A percentile compares a stretch with the other conserved stretches of the same genome.
These are phyloP conservation scores for Suillus tomentosus DNA, from an alignment of 768 basidiomycete species.

Conservation along the genomic window DNA sequence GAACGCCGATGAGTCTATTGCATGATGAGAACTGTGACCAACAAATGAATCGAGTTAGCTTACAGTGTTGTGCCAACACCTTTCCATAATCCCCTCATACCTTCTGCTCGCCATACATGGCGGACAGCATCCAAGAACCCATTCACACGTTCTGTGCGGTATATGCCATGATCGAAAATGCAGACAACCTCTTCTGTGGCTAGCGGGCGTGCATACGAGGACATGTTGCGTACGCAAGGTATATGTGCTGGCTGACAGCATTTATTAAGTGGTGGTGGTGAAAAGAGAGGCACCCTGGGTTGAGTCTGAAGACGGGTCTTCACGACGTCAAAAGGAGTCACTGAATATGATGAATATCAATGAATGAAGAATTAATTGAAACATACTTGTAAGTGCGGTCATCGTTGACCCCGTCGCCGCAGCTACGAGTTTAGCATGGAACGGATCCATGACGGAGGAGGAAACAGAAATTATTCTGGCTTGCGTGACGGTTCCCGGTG, in stretches of 20 bases:
- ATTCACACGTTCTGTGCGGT: conserved; percentile 70
- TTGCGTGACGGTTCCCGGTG: neutral
- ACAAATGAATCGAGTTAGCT: conserved; percentile 31
- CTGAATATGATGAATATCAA: conserved; percentile 44
- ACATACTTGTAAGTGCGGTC: conserved; percentile 80
- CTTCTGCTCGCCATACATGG: conserved; percentile 81
- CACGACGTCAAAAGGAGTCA: conserved; percentile 99
- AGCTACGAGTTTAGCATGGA: conserved; percentile 78
- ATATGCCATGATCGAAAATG: conserved; percentile 73
- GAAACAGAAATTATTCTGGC: conserved; percentile 1
- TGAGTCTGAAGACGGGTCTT: conserved; percentile 97
- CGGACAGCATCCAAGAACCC: conserved; percentile 86
- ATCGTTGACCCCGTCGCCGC: conserved; percentile 78
- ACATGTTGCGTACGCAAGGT: conserved; percentile 75
- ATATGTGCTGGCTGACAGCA: conserved; percentile 67
- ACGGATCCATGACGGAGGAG: conserved; percentile 58
- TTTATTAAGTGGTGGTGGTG: conserved; percentile 52
- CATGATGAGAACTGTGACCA: conserved; percentile 16
- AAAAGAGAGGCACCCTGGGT: conserved; percentile 56
- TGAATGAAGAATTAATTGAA: neutral
- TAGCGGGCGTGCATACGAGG: conserved; percentile 63
- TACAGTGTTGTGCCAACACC: conserved; percentile 90
- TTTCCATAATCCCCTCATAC: conserved; percentile 89
- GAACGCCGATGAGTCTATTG: conserved; percentile 82
- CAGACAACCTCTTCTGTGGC: conserved; percentile 70